Evolutionary conservation across 2,329 filamentous ascomycete species (phyloP).

Genomic region (Sporothrix inflata): DNA sequence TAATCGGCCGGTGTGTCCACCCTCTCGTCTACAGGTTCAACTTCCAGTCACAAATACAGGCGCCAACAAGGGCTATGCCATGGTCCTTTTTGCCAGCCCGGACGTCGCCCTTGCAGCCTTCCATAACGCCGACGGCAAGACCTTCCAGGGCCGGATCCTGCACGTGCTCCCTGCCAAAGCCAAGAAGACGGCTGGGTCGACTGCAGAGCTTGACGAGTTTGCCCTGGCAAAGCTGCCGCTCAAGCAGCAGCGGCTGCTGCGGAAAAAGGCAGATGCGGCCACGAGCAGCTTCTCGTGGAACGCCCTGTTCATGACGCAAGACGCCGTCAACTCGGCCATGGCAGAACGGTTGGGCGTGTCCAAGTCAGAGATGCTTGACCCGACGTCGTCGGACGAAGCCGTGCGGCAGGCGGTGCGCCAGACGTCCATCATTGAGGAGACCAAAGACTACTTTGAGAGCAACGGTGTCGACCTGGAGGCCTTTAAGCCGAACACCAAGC

Average conservation of each 20-base stretch:
- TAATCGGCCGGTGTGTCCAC: conserved; percentile 11
- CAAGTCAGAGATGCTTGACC: conserved; percentile 90
- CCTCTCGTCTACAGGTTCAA: conserved; percentile 70
- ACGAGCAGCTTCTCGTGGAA: conserved; percentile 93
- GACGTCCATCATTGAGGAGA: conserved; percentile 88
- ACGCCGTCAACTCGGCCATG: conserved; percentile 89
- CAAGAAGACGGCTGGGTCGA: conserved; percentile 66
- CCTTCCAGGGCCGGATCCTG: conserved; percentile 89
- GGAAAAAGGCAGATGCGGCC: conserved; percentile 78
- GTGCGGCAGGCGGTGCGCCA: conserved; percentile 97
- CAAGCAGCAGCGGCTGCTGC: conserved; percentile 92
- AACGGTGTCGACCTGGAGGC: conserved; percentile 91
- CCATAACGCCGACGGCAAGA: conserved; percentile 75
- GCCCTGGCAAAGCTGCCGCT: conserved; percentile 87
- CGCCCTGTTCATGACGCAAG: conserved; percentile 97
- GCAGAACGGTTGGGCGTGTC: conserved; percentile 84
- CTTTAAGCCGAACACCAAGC: conserved; percentile 75
- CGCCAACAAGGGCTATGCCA: conserved; percentile 85
- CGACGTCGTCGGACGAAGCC: conserved; percentile 91
- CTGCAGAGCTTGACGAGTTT: conserved; percentile 71
- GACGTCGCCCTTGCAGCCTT: conserved; percentile 78
- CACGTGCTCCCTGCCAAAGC: conserved; percentile 85
- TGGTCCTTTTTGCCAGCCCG: conserved; percentile 76
- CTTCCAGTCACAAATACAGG: conserved; percentile 75
- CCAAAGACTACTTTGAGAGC: conserved; percentile 83